phyloP scores from a whole-genome alignment of 2,329 filamentous ascomycete genomes.

The Stagonosporopsis rhizophila region DNA sequence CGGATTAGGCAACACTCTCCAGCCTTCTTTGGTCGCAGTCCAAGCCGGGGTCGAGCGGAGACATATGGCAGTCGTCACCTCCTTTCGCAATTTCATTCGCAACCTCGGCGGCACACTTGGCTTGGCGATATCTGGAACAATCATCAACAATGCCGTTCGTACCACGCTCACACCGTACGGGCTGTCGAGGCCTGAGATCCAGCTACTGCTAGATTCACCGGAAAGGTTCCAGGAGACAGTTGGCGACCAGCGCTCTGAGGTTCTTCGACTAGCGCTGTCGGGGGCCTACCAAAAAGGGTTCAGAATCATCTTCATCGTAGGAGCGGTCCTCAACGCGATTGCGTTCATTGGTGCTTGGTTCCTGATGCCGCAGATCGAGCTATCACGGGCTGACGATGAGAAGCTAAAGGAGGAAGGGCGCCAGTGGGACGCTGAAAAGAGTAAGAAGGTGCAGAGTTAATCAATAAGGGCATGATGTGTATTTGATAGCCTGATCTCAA shows the following conservation, averaged over 20 bases:
- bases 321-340: slow-evolving; percentile 24
- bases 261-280: slow-evolving; percentile 14
- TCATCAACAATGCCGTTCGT: slow-evolving; percentile 40
- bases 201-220: slow-evolving; percentile 26
- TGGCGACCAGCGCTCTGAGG: slow-evolving; percentile 16
- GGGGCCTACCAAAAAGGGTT: slow-evolving; percentile 28
- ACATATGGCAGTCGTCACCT: slow-evolving; percentile 68
- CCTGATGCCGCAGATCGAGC: slow-evolving; percentile 29
- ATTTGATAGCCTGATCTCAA: not conserved
- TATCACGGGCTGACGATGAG: slow-evolving; percentile 26
- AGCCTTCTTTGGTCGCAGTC: slow-evolving; percentile 63
- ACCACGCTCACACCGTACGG: slow-evolving; percentile 15
- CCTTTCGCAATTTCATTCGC: slow-evolving; percentile 68
- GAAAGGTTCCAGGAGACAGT: slow-evolving; percentile 14
- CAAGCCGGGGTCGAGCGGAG: slow-evolving; percentile 60
- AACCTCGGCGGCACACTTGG: slow-evolving; percentile 66
- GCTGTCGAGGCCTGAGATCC: slow-evolving; percentile 20
- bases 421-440: slow-evolving; percentile 18
- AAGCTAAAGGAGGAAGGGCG: slow-evolving; percentile 30
- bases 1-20: slow-evolving; percentile 60
- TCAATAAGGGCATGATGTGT: not conserved
- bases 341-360: slow-evolving; percentile 27
- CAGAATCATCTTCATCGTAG: slow-evolving; percentile 26
- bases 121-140: slow-evolving; percentile 56
- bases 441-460: not conserved